phyloP scores from a whole-genome alignment of 768 basidiomycete species.

The Macrocybe gigantea region DNA sequence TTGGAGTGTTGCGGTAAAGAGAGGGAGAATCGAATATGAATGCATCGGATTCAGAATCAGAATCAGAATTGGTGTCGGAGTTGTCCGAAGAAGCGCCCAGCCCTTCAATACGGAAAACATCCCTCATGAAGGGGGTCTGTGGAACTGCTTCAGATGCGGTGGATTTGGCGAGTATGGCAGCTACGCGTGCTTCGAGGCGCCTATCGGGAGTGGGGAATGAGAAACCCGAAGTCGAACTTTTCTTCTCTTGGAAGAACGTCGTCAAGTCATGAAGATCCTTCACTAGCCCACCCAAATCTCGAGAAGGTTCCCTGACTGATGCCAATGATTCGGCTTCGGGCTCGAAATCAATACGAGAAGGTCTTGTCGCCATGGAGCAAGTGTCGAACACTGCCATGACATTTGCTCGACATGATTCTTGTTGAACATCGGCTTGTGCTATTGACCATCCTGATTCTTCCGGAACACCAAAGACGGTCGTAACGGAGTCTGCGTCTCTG shows the following conservation, averaged over 20 bases:
- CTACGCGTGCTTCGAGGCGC: conserved; percentile 70
- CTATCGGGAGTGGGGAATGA: conserved; percentile 44
- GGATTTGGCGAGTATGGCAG: conserved; percentile 80
- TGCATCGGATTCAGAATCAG: conserved; percentile 49
- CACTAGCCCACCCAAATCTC: conserved; percentile 73
- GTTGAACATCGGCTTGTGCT: conserved; percentile 55
- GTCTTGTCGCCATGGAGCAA: conserved; percentile 63
- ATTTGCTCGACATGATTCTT: conserved; percentile 66
- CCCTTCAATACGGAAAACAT: conserved; percentile 61
- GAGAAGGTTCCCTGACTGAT: conserved; percentile 38
- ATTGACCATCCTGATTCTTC: conserved; percentile 86
- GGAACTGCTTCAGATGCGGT: conserved; percentile 51
- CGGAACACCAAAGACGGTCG: conserved; percentile 77
- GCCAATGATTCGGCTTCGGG: conserved; percentile 49
- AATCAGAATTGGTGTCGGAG: conserved; percentile 43
- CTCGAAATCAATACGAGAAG: conserved; percentile 70
- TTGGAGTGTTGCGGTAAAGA: conserved; percentile 38
- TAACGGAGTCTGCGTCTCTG: conserved; percentile 45
- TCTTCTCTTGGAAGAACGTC: conserved; percentile 61
- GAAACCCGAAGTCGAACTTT: conserved; percentile 21
- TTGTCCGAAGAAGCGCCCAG: conserved; percentile 37
- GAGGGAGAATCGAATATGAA: conserved; percentile 57
- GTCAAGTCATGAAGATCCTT: conserved; percentile 74
- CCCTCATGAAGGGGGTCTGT: conserved; percentile 67
- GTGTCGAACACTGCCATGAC: conserved; percentile 84